Evolutionary conservation across 768 basidiomycete species (phyloP).

Genomic region (Pisolithus albus): DNA sequence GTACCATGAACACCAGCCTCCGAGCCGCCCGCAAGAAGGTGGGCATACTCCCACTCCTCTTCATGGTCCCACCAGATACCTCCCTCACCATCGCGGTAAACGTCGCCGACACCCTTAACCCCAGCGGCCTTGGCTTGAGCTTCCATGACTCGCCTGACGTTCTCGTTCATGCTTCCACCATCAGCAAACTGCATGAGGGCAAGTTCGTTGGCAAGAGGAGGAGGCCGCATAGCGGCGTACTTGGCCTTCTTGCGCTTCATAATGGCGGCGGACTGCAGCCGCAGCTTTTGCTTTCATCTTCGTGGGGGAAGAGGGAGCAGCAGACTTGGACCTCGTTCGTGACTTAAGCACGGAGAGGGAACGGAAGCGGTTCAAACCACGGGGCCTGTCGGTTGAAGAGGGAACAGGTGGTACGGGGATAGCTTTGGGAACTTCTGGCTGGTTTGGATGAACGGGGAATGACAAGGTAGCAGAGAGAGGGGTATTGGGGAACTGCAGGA

Average conservation of each 20-base stretch:
- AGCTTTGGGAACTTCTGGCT: constrained; percentile 4
- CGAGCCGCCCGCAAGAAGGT: constrained; percentile 42
- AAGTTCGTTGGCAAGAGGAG: constrained; percentile 58
- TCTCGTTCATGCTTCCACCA: constrained; percentile 52
- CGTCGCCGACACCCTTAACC: constrained; percentile 35
- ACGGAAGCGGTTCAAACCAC: constrained; percentile 39
- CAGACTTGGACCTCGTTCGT: constrained; percentile 33
- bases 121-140: constrained; percentile 44
- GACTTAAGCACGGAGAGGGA: constrained; percentile 45
- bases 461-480: constrained; percentile 26
- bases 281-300: constrained; percentile 16
- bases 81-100: constrained; percentile 55
- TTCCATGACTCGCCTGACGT: constrained; percentile 49
- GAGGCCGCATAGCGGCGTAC: constrained; percentile 33
- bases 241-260: constrained; percentile 48
- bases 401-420: constrained; percentile 14
- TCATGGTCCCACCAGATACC: constrained; percentile 67
- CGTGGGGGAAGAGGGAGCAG: constrained; percentile 21
- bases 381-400: constrained; percentile 13
- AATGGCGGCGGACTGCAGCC: constrained; percentile 26
- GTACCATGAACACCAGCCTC: constrained; percentile 17
- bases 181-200: constrained; percentile 64
- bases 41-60: constrained; percentile 63
- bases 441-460: constrained; percentile 6
- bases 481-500: constrained; percentile 51